Evolutionary conservation across 257 asterid genomes (phyloP).

Genomic region (Prunella vulgaris): DNA sequence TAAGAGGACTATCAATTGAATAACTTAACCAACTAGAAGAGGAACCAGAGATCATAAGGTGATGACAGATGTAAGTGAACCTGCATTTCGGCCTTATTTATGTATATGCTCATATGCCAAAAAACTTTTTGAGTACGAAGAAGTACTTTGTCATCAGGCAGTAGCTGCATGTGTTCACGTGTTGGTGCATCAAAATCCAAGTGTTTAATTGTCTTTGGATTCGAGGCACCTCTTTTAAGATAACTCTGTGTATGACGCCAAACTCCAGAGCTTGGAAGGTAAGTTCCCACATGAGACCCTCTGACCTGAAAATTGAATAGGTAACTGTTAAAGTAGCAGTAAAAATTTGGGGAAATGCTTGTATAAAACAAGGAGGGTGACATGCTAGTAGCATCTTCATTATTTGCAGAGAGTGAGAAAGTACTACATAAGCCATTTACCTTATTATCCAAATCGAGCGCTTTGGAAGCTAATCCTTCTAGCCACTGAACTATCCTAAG

Average conservation of each 20-base stretch:
- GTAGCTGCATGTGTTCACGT: conserved; percentile 82
- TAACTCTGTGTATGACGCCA: conserved; percentile 94
- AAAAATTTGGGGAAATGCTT: no score
- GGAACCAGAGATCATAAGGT: conserved; percentile 8
- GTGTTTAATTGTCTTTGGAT: conserved; percentile 76
- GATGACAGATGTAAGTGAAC: conserved; percentile 8
- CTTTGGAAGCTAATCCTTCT: conserved; percentile 92
- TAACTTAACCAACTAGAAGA: not conserved
- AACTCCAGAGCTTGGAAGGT: conserved; percentile 89
- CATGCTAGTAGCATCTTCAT: conserved; percentile 1
- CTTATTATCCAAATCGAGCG: conserved; percentile 88
- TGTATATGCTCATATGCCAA: conserved; percentile 26
- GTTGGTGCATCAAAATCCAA: conserved; percentile 99
- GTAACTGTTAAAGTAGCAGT: conserved; percentile 2
- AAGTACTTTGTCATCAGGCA: conserved; percentile 86
- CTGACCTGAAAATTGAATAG: conserved; percentile 52
- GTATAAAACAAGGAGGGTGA: not conserved
- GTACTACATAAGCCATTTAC: conserved; percentile 33
- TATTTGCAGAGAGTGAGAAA: conserved; percentile 17
- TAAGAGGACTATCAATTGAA: not conserved
- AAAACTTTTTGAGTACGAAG: conserved; percentile 18
- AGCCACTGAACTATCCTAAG: conserved; percentile 97
- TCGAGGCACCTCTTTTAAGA: conserved; percentile 65
- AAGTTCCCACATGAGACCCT: conserved; percentile 94
- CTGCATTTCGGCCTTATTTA: conserved; percentile 10